Evolutionary conservation across 2,329 filamentous ascomycete species (phyloP), one percentile per base, ranked within the genome.

Genomic region (Microdochium bolleyi): DNA sequence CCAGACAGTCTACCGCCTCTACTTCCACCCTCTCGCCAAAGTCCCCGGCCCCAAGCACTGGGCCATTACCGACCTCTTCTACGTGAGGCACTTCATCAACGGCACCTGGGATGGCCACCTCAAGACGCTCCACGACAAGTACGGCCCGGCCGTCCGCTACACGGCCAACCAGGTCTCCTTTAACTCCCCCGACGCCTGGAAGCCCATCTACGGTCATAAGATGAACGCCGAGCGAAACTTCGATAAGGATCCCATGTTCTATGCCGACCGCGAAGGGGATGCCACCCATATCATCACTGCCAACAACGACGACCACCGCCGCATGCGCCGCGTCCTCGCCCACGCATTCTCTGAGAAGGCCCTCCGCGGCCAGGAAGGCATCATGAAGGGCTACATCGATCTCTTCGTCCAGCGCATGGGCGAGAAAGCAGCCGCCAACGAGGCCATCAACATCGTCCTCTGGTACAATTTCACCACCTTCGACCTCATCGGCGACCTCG

Each of bases 271-370:
- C 22, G 13, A 25, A 3, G 48, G 24, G 3, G 48, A 10, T 19
- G 16, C 48, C 48, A 4, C 24, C 48, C 8, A 49, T 8, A 49
- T 49, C 24, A 30, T 49, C 24, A 19, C 4, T 14, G 25, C 48
- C 48, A 19, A 46, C 41, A 19, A 22, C 7, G 41, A 46, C 3
- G 41, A 46, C 21, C 72, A 75, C 51, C 70, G 70, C 2, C 67
- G 69, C 41, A 73, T 74, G 60, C 61, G 72, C 14, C 64, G 73
- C 19, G 72, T 75, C 3, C 62, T 75, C 14, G 70, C 67, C 37
- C 70, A 73, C 48, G 73, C 72, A 0, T 74, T 75, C 58, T 71
- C 69, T 0, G 70, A 73, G 1, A 60, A 65, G 34, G 72, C 72
- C 2, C 57, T 75, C 34, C 72, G 70, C 21, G 41, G 41, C n/a